A percentile compares a stretch with the other conserved stretches of the same genome.
phyloP scores from a whole-genome alignment of 805 yeast genomes.

The Schizosaccharomyces octosporus region DNA sequence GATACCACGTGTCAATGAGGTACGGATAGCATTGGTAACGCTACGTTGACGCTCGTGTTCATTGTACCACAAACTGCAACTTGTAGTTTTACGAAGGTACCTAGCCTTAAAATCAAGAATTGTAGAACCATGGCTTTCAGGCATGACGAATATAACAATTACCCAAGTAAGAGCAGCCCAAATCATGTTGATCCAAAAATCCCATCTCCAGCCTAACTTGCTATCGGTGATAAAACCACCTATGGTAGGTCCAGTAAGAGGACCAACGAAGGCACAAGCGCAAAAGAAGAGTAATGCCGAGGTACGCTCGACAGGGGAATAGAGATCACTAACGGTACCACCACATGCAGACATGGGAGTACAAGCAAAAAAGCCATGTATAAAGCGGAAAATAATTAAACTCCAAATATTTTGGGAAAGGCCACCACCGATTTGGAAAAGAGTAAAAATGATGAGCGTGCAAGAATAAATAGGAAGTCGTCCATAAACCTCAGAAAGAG shows the following conservation, averaged over 20 bases:
- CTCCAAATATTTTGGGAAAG: slow-evolving; percentile 34
- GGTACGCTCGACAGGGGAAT: slow-evolving; percentile 12
- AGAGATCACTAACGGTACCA: slow-evolving; percentile 57
- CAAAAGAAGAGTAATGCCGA: slow-evolving; percentile 7
- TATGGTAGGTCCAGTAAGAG: slow-evolving; percentile 35
- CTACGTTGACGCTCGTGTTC: slow-evolving; percentile 16
- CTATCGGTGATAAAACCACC: slow-evolving; percentile 36
- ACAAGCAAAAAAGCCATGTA: slow-evolving; percentile 53
- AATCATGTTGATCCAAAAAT: slow-evolving; percentile 42
- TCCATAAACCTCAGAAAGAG: slow-evolving; percentile 47
- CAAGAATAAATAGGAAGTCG: slow-evolving; percentile 34
- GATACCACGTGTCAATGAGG: slow-evolving; percentile 28
- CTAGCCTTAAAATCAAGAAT: slow-evolving; percentile 44
- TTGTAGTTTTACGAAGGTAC: slow-evolving; percentile 25
- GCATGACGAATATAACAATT: slow-evolving; percentile 21
- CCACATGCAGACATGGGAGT: slow-evolving; percentile 72
- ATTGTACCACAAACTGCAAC: slow-evolving; percentile 6
- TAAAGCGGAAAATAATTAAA: slow-evolving; percentile 42
- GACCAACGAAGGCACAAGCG: slow-evolving; percentile 5
- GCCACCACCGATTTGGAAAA: slow-evolving; percentile 9
- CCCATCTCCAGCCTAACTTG: slow-evolving; percentile 60
- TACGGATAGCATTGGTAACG: slow-evolving; percentile 26
- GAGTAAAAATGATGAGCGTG: slow-evolving; percentile 14
- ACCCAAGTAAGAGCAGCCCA: slow-evolving; percentile 23
- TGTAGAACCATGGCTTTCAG: slow-evolving; percentile 79